Base-by-base conservation (phyloP, 306 rosid genomes). In the Ziziphus jujuba region DNA sequence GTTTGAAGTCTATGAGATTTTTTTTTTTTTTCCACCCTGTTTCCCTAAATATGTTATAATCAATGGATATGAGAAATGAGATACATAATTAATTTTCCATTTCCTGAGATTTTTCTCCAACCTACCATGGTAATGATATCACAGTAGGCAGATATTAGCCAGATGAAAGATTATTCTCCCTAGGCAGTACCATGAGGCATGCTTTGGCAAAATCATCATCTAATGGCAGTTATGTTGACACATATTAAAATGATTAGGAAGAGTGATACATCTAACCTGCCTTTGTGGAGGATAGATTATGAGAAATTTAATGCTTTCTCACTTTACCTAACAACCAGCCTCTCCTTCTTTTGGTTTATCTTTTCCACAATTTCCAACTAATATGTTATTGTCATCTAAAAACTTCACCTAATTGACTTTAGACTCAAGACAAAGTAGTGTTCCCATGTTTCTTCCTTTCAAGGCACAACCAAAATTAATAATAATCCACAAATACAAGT, bases 331-430 rank as follows among this genome's bases (percentile, higher is more conserved):
- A 61, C 59, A 22, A 53, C 33, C 23, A 34, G 2, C 13, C 38
- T 23, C 40, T 57, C 53, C 33, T 58, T 17, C 19, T 25, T 50
- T 40, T 7, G 0, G 16, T 55, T 20, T n/a, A 40, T 48, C 17
- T 60, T 23, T 54, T 60, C 36, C 74, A 33, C 49, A 49, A 59
- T 33, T 62, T 70, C 67, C 79, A 74, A 49, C 73, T 65, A 74
- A 66, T 17, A 3, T 31, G 68, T 56, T 13, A 56, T 49, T 24
- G 38, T 44, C 55, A 60, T 47, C 47, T 33, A 22, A 47, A 66
- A 62, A 2, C 38, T 20, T 59, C 53, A 53, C 70, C 71, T 44
- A 69, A 65, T 59, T 75, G 66, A 60, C 77, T 63, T 72, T 63
- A 66, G 49, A 38, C 22, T 38, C 2, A 51, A 76, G 79, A 64